Base-by-base conservation (phyloP, 2,329 filamentous ascomycete species). In the Tetracladium maxilliforme region DNA sequence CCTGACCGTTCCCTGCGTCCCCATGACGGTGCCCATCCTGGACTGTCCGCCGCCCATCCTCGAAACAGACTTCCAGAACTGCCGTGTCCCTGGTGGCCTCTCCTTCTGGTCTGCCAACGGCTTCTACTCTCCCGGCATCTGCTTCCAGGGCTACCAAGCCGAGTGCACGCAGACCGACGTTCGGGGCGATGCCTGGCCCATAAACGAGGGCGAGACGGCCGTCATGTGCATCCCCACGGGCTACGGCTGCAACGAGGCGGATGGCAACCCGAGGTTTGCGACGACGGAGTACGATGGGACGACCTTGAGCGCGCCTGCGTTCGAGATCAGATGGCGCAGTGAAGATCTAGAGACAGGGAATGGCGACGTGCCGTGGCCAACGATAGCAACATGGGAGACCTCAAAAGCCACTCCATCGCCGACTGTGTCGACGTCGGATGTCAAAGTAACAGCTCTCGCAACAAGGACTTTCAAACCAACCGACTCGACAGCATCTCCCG, bases 241-340 rank as follows among this genome's bases (percentile, higher is more conserved):
- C 30, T 31, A 32, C 41, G 39, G 33, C 5, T 42, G 37, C 33
- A 39, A 43, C 24, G 30, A 30, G 12, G 18, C 28, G 10, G 31
- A 23, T 3, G 23, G 29, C 9, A 34, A 43, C 20, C 37, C 35
- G 11, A 33, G 32, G 13, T 46, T 33, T 21, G 39, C 39, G 4
- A 35, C 27, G 5, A 30, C 33, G 6, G 26, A 34, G 9, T 37
- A 35, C 22, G 33, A 31, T 16, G 35, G 31, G 3, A 36, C 33
- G 9, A 28, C 32, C n/a, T 26, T 41, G 3, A 43, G 39, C 7
- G 43, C 36, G 7, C 43, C 42, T 7, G 42, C 43, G 16, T 44
- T 45, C 21, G 43, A 45, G 25, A 41, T 44, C 20, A 36, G 42
- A 5, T 45, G 43, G 42, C n/a, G n/a, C n/a, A n/a, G n/a, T n/a